These are phyloP conservation scores for Ustulina deusta DNA, from an alignment of 2,329 filamentous ascomycete genomes.

Conservation along the genomic window DNA sequence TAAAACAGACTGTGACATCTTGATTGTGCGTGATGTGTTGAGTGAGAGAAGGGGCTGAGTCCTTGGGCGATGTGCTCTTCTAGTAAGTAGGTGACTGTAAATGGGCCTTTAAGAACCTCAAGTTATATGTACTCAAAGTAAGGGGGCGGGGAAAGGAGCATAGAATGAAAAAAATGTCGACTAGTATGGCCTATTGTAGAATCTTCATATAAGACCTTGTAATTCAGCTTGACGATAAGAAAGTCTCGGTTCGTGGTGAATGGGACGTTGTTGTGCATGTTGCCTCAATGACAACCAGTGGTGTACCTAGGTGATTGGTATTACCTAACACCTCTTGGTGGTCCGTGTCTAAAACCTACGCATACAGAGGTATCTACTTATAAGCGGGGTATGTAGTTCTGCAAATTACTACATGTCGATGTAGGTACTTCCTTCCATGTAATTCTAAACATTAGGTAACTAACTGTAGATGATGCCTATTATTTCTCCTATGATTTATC, in stretches of 20 bases:
- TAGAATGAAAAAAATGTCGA: slow-evolving; percentile 3
- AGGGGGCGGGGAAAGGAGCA: neutral
- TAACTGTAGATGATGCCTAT: no score
- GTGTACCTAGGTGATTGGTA: neutral
- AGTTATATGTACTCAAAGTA: slow-evolving; percentile 2
- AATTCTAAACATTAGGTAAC: no score
- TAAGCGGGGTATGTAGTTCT: neutral
- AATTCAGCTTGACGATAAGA: neutral
- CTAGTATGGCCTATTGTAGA: slow-evolving; percentile 10
- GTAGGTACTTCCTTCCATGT: neutral
- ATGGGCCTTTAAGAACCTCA: neutral
- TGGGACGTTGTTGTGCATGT: slow-evolving; percentile 45
- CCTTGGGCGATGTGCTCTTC: neutral
- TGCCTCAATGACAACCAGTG: slow-evolving; percentile 36
- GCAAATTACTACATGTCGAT: neutral
- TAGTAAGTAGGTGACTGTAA: neutral
- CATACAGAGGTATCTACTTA: neutral
- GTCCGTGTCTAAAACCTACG: neutral
- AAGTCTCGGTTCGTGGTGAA: slow-evolving; percentile 23
- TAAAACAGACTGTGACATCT: slow-evolving; percentile 70
- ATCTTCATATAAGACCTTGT: neutral
- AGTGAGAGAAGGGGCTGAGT: slow-evolving; percentile 14
- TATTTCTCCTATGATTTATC: no score
- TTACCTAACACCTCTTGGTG: neutral
- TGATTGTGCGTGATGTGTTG: slow-evolving; percentile 43